Percentiles rank a stretch among this genome's conserved stretches.
phyloP scores from a whole-genome alignment of 306 rosid genomes.

The Erythrophleum fordii region DNA sequence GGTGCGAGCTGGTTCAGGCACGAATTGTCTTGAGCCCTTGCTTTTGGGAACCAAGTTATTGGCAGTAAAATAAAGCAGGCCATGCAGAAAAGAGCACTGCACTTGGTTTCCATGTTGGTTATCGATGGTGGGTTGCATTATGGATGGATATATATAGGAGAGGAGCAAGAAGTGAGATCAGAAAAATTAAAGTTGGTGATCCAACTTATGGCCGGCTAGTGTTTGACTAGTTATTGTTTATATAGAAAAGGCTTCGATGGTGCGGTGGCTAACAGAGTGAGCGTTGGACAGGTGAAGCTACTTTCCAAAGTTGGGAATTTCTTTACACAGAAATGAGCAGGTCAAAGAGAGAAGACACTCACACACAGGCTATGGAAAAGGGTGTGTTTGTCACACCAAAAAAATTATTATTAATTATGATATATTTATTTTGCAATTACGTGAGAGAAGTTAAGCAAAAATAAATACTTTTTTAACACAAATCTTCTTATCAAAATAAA shows the following conservation, averaged over 20 bases:
- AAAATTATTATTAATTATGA: not conserved
- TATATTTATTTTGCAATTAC: not conserved
- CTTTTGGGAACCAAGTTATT: constrained; percentile 6
- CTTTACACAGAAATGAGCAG: not conserved
- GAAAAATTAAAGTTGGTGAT: constrained; percentile 14
- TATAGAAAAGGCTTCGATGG: not conserved
- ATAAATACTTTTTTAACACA: not conserved
- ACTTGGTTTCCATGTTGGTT: not conserved
- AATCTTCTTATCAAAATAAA: not conserved
- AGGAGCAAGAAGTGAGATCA: not conserved
- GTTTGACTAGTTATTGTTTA: not conserved
- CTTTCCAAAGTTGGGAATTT: not conserved
- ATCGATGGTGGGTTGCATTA: not conserved
- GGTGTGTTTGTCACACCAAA: not conserved
- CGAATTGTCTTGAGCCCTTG: constrained; percentile 39
- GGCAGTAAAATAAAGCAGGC: constrained; percentile 7
- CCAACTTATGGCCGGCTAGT: not conserved
- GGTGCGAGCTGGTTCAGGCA: constrained; percentile 57
- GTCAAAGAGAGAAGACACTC: too few species aligned
- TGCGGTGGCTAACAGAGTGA: not conserved
- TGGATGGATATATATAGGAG: not conserved
- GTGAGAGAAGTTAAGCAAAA: not conserved
- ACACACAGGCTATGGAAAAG: too few species aligned
- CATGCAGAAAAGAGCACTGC: not conserved
- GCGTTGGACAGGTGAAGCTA: constrained; percentile 23